A percentile compares a stretch with the other conserved stretches of the same genome.
phyloP scores from a whole-genome alignment of 495 filamentous ascomycete species.

The Tuber borchii region DNA sequence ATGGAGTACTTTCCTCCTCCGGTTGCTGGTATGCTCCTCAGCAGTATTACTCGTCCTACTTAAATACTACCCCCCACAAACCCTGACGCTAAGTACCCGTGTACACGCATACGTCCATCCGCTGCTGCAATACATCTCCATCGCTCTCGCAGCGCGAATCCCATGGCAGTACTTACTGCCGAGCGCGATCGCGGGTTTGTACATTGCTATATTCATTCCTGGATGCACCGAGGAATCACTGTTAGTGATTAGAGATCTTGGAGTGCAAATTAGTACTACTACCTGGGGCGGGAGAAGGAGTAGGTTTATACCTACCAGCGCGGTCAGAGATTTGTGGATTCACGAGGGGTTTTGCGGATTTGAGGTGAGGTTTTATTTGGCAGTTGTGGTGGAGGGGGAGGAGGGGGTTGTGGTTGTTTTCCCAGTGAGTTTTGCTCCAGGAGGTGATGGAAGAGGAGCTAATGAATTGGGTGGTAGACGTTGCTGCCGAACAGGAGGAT shows the following conservation, averaged over 20 bases:
- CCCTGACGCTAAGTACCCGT: slow-evolving; percentile 16
- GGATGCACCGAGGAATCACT: slow-evolving; percentile 69
- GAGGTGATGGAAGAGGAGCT: slow-evolving; percentile 77
- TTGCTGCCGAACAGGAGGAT: slow-evolving; percentile 30
- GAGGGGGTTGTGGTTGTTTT: slow-evolving; percentile 86
- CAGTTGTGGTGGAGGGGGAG: slow-evolving; percentile 87
- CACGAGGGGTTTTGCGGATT: slow-evolving; percentile 94
- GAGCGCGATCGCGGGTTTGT: slow-evolving; percentile 34
- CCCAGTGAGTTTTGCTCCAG: slow-evolving; percentile 73
- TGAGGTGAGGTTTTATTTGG: slow-evolving; percentile 81
- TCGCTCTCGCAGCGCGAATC: slow-evolving; percentile 6
- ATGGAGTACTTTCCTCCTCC: slow-evolving; percentile 45
- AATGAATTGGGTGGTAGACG: slow-evolving; percentile 46
- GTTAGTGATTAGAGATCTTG: slow-evolving; percentile 78
- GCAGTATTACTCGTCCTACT: slow-evolving; percentile 42
- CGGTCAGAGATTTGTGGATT: slow-evolving; percentile 86
- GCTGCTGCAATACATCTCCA: slow-evolving; percentile 23
- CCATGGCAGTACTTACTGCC: slow-evolving; percentile 21
- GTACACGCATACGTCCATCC: slow-evolving; percentile 35
- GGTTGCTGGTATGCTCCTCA: slow-evolving; percentile 46
- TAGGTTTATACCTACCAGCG: slow-evolving; percentile 85
- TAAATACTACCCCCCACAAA: slow-evolving; percentile 21
- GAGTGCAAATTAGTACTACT: slow-evolving; percentile 74
- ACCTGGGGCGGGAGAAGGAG: slow-evolving; percentile 50
- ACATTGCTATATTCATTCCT: slow-evolving; percentile 42